phyloP scores from a whole-genome alignment of 345 rosid species.

The Iberis pinnata region DNA sequence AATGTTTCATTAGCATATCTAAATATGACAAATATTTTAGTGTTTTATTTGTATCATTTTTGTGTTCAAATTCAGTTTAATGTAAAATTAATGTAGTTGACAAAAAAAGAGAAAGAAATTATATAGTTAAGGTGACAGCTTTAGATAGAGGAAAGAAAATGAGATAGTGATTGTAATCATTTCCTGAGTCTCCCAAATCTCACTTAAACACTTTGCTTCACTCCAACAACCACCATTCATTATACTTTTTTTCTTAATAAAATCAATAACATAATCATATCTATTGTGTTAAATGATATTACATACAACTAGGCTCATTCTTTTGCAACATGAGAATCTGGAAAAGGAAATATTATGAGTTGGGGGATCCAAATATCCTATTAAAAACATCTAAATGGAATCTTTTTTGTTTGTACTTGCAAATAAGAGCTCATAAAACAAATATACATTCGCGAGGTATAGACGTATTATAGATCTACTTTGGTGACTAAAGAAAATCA shows the following conservation, averaged over 20 bases:
- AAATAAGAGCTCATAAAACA: background rate
- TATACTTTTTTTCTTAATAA: background rate
- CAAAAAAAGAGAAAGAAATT: background rate
- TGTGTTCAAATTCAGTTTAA: too few relatives aligned
- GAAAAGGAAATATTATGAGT: background rate
- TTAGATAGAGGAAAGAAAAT: slow-evolving; percentile 17
- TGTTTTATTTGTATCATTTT: too few relatives aligned
- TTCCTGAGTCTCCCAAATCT: slow-evolving; percentile 19
- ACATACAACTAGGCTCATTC: background rate
- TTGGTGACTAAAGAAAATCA: background rate
- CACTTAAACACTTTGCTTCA: slow-evolving; percentile 20
- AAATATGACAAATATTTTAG: background rate
- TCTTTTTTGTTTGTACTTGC: too few relatives aligned
- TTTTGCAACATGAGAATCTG: background rate
- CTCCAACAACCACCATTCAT: background rate
- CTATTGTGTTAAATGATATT: background rate
- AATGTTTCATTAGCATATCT: slow-evolving; percentile 18
- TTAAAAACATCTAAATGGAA: too few relatives aligned
- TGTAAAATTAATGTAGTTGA: too few relatives aligned
- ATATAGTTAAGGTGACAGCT: slow-evolving; percentile 18
- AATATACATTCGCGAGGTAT: background rate
- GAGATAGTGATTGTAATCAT: slow-evolving; percentile 28
- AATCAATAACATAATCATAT: background rate
- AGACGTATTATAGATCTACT: background rate
- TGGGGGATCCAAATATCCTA: background rate